Evolutionary conservation across 805 yeast species (phyloP).

Genomic region (Maudiozyma serrabonitensis): DNA sequence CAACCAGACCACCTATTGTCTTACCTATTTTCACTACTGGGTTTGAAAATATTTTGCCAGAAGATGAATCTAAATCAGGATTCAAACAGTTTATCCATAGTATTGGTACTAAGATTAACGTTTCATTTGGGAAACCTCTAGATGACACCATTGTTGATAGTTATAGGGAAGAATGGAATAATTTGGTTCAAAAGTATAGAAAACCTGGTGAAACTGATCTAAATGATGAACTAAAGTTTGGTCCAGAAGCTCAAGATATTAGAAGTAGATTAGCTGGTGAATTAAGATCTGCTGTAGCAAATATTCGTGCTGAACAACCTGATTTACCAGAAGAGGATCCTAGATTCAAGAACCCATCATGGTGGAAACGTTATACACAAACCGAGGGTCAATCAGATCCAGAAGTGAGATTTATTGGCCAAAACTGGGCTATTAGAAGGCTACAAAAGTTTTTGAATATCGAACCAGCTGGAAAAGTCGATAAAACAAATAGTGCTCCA

Average conservation of each 20-base stretch:
- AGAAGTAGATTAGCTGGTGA: conserved; percentile 63
- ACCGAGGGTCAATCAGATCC: conserved; percentile 62
- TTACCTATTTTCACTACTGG: conserved; percentile 84
- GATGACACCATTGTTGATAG: conserved; percentile 47
- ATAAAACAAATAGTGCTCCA: background rate
- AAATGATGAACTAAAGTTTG: conserved; percentile 50
- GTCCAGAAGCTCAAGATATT: conserved; percentile 53
- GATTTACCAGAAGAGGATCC: conserved; percentile 55
- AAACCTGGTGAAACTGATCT: conserved; percentile 45
- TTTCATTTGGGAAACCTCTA: conserved; percentile 64
- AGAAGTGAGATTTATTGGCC: conserved; percentile 61
- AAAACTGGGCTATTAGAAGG: conserved; percentile 74
- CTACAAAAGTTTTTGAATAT: conserved; percentile 41
- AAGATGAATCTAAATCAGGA: conserved; percentile 45
- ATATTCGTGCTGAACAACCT: conserved; percentile 32
- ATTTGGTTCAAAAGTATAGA: conserved; percentile 44
- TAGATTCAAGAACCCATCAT: conserved; percentile 54
- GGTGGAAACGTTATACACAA: conserved; percentile 63
- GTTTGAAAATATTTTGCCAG: conserved; percentile 80
- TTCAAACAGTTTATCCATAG: conserved; percentile 51
- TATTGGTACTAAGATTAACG: conserved; percentile 55
- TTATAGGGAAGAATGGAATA: conserved; percentile 64
- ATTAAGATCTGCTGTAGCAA: conserved; percentile 52
- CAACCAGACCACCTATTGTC: conserved; percentile 74
- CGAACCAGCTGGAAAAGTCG: conserved; percentile 7